Evolutionary conservation across 306 rosid species (phyloP), one percentile per base, ranked within the genome.

Genomic region (Dicorynia guianensis): DNA sequence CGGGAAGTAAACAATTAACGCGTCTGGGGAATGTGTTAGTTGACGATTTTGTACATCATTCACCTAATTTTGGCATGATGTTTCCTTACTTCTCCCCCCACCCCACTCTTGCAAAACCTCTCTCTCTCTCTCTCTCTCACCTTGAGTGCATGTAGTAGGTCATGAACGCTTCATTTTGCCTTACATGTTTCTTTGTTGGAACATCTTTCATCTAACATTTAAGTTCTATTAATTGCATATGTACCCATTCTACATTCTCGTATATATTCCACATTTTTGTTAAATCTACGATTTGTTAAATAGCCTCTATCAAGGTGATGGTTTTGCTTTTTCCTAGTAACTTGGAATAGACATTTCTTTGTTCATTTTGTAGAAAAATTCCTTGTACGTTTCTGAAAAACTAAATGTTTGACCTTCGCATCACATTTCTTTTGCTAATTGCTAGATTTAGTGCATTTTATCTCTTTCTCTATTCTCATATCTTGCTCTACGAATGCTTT

Each of bases 271-370:
- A 58, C 59, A 58, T 66, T 67, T 64, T 67, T 40, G 39, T 13
- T 36, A 39, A 38, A 12, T 62, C 54, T 62, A 62, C 56, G 61
- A 63, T 63, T 62, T n/a, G 39, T 13, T 5, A 5, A 52, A n/a
- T 6, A 52, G 20, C 15, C 25, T 5, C 5, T 52, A 20, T 52
- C 57, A 52, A 17, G 57, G 57, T 52, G 2, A 52, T 52, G 5
- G 20, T n/a, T 4, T n/a, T n/a, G 7, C 25, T 52, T 15, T 13
- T 11, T n/a, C 30, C 30, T 3, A 69, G 44, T 69, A 54, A 69
- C 60, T 30, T 65, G 60, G 42, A 46, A 60, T 59, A 63, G 82
- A 19, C 79, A 67, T 77, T 73, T 60, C 25, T 42, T 8, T 65
- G 47, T 62, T 60, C 59, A 25, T 35, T 40, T 64, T 66, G 25